These are phyloP conservation scores for Tetrahymena elliotti DNA, from an alignment of 73 alveolate genomes.

Conservation along the genomic window DNA sequence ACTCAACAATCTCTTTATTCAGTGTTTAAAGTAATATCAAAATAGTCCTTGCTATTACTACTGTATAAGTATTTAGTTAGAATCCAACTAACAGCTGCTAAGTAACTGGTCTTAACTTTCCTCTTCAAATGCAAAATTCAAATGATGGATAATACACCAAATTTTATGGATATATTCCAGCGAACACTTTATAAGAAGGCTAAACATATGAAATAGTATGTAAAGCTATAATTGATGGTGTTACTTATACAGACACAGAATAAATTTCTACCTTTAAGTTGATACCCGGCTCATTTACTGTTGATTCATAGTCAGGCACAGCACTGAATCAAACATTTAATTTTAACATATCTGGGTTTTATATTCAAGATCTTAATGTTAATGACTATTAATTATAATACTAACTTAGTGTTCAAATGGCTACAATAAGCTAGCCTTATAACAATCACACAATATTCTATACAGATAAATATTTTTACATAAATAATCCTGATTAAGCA, in stretches of 20 bases:
- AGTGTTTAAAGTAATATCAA: neutral
- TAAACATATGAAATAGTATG: neutral
- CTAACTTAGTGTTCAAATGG: neutral
- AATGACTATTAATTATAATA: neutral
- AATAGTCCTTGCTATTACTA: neutral
- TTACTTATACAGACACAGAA: neutral
- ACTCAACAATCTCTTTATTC: neutral
- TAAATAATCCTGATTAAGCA: neutral
- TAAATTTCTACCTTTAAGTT: neutral
- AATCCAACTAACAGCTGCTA: neutral
- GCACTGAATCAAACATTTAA: neutral
- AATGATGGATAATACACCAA: neutral
- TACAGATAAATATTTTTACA: neutral
- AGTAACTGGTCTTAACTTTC: neutral
- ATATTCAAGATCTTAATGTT: too few relatives aligned
- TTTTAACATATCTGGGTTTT: neutral
- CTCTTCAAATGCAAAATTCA: neutral
- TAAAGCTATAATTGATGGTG: neutral
- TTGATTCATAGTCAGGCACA: neutral
- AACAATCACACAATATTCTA: neutral
- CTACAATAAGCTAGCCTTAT: neutral
- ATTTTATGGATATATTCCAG: neutral
- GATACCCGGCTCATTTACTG: neutral
- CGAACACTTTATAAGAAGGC: neutral
- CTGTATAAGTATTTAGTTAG: neutral